phyloP scores from a whole-genome alignment of 192 early-diverging fungal genomes.

The Kickxella alabastrina region DNA sequence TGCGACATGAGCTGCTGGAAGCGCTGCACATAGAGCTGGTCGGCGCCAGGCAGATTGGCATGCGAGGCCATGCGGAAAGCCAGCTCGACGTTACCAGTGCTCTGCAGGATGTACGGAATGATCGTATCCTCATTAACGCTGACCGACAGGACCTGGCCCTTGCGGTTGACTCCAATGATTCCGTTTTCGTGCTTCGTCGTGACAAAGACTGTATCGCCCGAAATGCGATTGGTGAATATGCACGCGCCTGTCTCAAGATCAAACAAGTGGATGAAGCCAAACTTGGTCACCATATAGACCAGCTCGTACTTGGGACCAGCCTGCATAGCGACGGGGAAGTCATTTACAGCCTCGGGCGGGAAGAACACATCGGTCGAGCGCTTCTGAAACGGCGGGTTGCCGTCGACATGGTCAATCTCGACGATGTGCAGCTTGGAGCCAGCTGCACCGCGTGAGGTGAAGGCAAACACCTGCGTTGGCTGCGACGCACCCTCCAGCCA shows the following conservation, averaged over 20 bases:
- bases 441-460: conserved; percentile 76
- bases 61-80: conserved; percentile 88
- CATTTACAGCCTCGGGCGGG: conserved; percentile 89
- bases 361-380: conserved; percentile 90
- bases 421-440: conserved; percentile 94
- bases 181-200: conserved; percentile 90
- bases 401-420: conserved; percentile 93
- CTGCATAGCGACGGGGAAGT: conserved; percentile 98
- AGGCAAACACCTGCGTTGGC: conserved; percentile 88
- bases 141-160: conserved; percentile 94
- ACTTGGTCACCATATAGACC: conserved; percentile 95
- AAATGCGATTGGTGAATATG: conserved; percentile 97
- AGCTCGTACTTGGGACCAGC: conserved; percentile 90
- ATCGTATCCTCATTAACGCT: conserved; percentile 85
- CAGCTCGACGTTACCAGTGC: conserved; percentile 80
- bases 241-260: conserved; percentile 92
- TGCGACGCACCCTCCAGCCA: conserved; percentile 68
- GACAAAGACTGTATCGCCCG: conserved; percentile 97
- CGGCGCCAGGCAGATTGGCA: conserved; percentile 87
- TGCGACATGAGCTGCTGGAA: conserved; percentile 81
- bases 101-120: conserved; percentile 86
- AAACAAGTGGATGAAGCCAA: conserved; percentile 95
- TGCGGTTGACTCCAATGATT: conserved; percentile 93
- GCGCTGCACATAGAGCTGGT: conserved; percentile 84
- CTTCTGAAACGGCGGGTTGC: conserved; percentile 86